Evolutionary conservation across 2,329 filamentous ascomycete genomes (phyloP).

Genomic region (Ceratocystiopsis minuta): DNA sequence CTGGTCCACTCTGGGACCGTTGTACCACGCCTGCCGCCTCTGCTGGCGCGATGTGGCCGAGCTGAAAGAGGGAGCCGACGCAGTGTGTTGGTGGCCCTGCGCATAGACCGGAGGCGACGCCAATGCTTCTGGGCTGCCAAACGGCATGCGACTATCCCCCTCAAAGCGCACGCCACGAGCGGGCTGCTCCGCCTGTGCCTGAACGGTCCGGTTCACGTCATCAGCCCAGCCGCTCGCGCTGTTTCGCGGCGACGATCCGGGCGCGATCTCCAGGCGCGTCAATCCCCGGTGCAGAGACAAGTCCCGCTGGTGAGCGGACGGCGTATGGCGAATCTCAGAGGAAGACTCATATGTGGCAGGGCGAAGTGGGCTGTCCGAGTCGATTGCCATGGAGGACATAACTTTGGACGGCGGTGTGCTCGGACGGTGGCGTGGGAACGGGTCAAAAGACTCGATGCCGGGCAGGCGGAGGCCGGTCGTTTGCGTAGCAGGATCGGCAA

Average conservation of each 20-base stretch:
- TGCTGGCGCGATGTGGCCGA: slow-evolving; percentile 33
- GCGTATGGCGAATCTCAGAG: slow-evolving; percentile 29
- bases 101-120: not conserved
- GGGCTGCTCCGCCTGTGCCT: slow-evolving; percentile 33
- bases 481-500: slow-evolving; percentile 25
- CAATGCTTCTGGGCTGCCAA: no score
- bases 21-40: slow-evolving; percentile 59
- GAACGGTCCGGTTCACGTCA: slow-evolving; percentile 36
- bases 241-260: slow-evolving; percentile 30
- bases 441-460: slow-evolving; percentile 83
- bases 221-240: slow-evolving; percentile 36
- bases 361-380: slow-evolving; percentile 22
- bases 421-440: slow-evolving; percentile 43
- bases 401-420: slow-evolving; percentile 44
- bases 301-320: slow-evolving; percentile 33
- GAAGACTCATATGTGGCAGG: no score
- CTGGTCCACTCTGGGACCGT: slow-evolving; percentile 24
- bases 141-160: slow-evolving; percentile 19
- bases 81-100: slow-evolving; percentile 34
- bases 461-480: slow-evolving; percentile 54
- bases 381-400: slow-evolving; percentile 62
- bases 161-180: slow-evolving; percentile 31
- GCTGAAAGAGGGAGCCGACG: slow-evolving; percentile 38
- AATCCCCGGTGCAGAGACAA: slow-evolving; percentile 47
- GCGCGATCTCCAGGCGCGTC: slow-evolving; percentile 46